Evolutionary conservation across 2,329 filamentous ascomycete genomes (phyloP).

Genomic region (Escovopsis sp.): DNA sequence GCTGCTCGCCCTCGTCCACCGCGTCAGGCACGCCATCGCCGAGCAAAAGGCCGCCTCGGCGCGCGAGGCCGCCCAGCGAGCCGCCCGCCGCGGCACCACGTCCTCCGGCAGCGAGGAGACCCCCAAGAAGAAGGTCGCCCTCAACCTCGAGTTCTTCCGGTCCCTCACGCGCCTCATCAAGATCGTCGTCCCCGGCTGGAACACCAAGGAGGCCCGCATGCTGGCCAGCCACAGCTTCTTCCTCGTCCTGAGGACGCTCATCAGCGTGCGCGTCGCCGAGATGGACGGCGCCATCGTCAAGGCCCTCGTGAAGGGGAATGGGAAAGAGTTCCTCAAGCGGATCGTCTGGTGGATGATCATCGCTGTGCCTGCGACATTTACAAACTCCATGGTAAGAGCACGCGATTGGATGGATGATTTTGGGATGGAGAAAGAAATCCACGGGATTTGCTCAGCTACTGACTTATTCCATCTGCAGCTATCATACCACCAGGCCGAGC

Average conservation of each 20-base stretch:
- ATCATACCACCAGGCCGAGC: slow-evolving; percentile 90
- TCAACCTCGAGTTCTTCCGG: slow-evolving; percentile 71
- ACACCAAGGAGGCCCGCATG: slow-evolving; percentile 73
- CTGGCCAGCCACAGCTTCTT: slow-evolving; percentile 88
- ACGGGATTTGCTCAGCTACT: background rate
- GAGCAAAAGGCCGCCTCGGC: slow-evolving; percentile 79
- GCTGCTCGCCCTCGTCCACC: slow-evolving; percentile 65
- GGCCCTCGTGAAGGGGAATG: slow-evolving; percentile 77
- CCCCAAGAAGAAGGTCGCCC: slow-evolving; percentile 66
- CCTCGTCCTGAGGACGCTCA: slow-evolving; percentile 73
- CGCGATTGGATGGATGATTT: background rate
- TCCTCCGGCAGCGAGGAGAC: slow-evolving; percentile 22
- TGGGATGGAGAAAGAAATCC: background rate
- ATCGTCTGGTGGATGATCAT: slow-evolving; percentile 99
- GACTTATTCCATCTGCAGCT: slow-evolving; percentile 35
- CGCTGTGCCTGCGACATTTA: slow-evolving; percentile 89
- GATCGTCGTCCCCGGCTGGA: slow-evolving; percentile 84
- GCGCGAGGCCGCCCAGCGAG: slow-evolving; percentile 45
- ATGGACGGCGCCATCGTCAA: slow-evolving; percentile 91
- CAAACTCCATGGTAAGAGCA: slow-evolving; percentile 79
- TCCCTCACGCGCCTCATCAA: slow-evolving; percentile 62
- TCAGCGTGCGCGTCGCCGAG: slow-evolving; percentile 90
- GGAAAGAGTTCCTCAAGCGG: slow-evolving; percentile 73
- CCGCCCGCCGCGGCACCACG: slow-evolving; percentile 32
- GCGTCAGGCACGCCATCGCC: slow-evolving; percentile 77